Conservation (phyloP, 2,329 filamentous ascomycete genomes). For the Metarhizium sp. region DNA sequence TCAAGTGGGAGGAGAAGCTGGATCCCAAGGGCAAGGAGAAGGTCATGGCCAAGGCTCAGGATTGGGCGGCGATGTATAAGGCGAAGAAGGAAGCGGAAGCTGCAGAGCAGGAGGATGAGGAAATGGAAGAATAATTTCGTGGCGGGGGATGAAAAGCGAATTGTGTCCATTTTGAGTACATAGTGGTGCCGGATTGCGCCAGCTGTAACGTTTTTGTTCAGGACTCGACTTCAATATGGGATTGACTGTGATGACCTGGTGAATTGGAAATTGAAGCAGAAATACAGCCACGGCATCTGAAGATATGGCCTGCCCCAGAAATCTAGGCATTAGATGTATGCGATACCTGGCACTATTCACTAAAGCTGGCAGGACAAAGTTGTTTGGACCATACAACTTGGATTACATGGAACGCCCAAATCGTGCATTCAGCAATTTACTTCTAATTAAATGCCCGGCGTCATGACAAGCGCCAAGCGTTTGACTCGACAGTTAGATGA, state of each 20-base stretch:
- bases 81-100: slow-evolving; percentile 32
- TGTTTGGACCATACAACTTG: no score
- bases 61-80: slow-evolving; percentile 53
- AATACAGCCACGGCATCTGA: no score
- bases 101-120: slow-evolving; percentile 23
- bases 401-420: no score
- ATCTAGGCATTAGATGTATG: no score
- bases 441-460: no score
- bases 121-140: slow-evolving; percentile 10
- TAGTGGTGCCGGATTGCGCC: slow-evolving; percentile 5
- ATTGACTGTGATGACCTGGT: not conserved
- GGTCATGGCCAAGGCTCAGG: slow-evolving; percentile 61
- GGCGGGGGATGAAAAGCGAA: not conserved
- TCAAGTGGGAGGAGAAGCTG: slow-evolving; percentile 71
- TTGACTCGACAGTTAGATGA: no score
- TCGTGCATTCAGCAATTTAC: no score
- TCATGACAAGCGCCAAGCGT: no score
- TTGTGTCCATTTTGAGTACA: not conserved
- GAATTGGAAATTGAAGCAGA: not conserved
- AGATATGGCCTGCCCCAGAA: no score
- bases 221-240: not conserved
- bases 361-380: no score
- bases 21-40: slow-evolving; percentile 59
- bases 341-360: no score
- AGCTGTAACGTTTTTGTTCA: not conserved